These are phyloP conservation scores for Astrothelium subdiscretum DNA, from an alignment of 495 filamentous ascomycete genomes.

Conservation along the genomic window DNA sequence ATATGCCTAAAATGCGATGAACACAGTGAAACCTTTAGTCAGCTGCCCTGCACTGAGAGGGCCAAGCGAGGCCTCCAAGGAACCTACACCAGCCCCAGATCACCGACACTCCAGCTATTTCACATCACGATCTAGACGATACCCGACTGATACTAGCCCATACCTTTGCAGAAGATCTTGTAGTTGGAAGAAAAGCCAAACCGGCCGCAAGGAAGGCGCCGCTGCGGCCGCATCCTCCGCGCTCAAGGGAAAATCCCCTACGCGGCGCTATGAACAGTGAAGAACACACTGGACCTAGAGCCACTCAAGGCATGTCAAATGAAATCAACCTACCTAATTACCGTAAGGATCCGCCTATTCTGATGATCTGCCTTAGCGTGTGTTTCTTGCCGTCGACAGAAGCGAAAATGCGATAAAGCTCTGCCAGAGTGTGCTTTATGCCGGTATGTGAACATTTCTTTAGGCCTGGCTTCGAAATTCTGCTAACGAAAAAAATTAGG, in stretches of 20 bases:
- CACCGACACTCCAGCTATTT: background rate
- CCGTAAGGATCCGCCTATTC: background rate
- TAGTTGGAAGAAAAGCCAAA: background rate
- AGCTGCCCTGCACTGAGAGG: background rate
- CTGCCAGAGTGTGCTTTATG: constrained; percentile 28
- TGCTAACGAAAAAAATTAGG: background rate
- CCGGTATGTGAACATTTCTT: background rate
- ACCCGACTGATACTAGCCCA: background rate
- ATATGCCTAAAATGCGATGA: background rate
- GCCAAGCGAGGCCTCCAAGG: background rate
- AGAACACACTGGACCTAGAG: background rate
- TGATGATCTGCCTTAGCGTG: constrained; percentile 4
- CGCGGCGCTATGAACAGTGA: background rate
- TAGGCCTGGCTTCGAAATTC: too few relatives aligned
- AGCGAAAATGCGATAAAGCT: constrained; percentile 39
- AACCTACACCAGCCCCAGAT: background rate
- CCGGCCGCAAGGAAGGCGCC: background rate
- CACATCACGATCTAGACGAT: background rate
- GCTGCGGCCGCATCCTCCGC: background rate
- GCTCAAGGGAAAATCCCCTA: background rate
- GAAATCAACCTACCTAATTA: too few relatives aligned
- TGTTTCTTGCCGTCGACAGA: constrained; percentile 29
- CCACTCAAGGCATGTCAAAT: background rate
- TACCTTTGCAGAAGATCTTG: background rate
- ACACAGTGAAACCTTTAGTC: background rate